These are phyloP conservation scores for Phialophora chinensis DNA, from an alignment of 2,329 filamentous ascomycete genomes.

Conservation along the genomic window DNA sequence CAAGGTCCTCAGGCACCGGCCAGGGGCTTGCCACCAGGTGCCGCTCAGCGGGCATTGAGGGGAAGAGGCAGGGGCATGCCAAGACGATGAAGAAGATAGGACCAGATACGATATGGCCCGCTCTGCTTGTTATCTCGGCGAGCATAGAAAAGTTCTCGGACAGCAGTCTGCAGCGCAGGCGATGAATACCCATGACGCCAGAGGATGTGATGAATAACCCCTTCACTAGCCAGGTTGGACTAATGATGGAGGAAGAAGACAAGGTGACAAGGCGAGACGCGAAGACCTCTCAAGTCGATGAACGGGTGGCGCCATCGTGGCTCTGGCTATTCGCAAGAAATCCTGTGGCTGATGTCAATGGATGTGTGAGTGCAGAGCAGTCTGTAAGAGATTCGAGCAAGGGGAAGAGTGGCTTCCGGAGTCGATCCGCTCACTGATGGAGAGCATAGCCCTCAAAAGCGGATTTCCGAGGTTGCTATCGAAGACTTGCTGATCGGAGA, in stretches of 20 bases:
- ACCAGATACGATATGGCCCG: not conserved
- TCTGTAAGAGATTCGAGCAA: not conserved
- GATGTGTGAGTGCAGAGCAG: not conserved
- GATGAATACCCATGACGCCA: not conserved
- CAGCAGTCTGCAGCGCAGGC: not conserved
- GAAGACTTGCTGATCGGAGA: not conserved
- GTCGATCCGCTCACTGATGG: not conserved
- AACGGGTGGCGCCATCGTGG: not conserved
- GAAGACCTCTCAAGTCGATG: not conserved
- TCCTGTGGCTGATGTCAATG: not conserved
- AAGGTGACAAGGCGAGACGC: not conserved
- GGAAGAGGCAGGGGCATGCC: constrained; percentile 90
- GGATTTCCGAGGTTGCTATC: not conserved
- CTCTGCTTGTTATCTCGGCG: not conserved
- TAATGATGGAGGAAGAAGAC: not conserved
- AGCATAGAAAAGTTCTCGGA: constrained; percentile 2
- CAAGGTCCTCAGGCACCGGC: constrained; percentile 79
- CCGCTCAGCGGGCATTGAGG: constrained; percentile 85
- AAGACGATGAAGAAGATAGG: constrained; percentile 63
- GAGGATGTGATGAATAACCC: not conserved
- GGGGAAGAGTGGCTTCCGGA: not conserved
- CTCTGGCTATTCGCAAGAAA: not conserved
- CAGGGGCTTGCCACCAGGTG: constrained; percentile 75
- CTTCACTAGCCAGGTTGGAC: not conserved
- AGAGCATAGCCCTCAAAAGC: not conserved